A percentile compares a stretch with the other conserved stretches of the same genome.
These are phyloP conservation scores for Suillus clintonianus DNA, from an alignment of 768 basidiomycete genomes.

Conservation along the genomic window DNA sequence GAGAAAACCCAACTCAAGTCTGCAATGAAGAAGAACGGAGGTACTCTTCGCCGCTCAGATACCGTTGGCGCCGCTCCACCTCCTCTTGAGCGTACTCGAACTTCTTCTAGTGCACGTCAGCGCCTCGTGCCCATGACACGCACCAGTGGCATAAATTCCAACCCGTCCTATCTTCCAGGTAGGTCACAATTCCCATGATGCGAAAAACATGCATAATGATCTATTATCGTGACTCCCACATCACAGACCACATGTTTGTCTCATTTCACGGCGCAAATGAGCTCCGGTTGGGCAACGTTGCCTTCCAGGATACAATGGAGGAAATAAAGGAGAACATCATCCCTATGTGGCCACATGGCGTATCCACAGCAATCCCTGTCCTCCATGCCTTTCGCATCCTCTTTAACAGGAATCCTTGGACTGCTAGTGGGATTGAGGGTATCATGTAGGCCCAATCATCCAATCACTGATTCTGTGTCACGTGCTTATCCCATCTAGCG, in stretches of 20 bases:
- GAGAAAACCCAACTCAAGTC: conserved; percentile 51
- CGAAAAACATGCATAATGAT: not conserved
- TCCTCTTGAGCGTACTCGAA: conserved; percentile 39
- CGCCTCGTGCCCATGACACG: conserved; percentile 35
- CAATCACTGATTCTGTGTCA: not conserved
- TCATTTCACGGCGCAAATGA: conserved; percentile 68
- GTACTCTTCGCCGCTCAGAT: conserved; percentile 22
- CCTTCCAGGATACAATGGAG: conserved; percentile 55
- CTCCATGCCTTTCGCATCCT: conserved; percentile 54
- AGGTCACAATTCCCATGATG: conserved; percentile 4
- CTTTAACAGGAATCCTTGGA: conserved; percentile 72
- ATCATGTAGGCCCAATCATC: conserved; percentile 44
- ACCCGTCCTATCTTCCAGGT: conserved; percentile 36
- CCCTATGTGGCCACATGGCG: conserved; percentile 69
- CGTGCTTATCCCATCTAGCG: conserved; percentile 35
- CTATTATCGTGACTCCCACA: conserved; percentile 9
- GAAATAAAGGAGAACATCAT: conserved; percentile 60
- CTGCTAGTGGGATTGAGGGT: conserved; percentile 52
- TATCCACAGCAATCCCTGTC: conserved; percentile 36
- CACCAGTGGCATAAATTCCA: conserved; percentile 33
- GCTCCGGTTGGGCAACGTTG: conserved; percentile 47
- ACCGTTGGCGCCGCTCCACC: conserved; percentile 24
- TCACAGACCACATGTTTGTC: conserved; percentile 70
- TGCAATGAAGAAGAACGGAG: conserved; percentile 53
- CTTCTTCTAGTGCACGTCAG: conserved; percentile 40